Conservation (phyloP, 768 basidiomycete species). For the Candolleomyces efflorescens region DNA sequence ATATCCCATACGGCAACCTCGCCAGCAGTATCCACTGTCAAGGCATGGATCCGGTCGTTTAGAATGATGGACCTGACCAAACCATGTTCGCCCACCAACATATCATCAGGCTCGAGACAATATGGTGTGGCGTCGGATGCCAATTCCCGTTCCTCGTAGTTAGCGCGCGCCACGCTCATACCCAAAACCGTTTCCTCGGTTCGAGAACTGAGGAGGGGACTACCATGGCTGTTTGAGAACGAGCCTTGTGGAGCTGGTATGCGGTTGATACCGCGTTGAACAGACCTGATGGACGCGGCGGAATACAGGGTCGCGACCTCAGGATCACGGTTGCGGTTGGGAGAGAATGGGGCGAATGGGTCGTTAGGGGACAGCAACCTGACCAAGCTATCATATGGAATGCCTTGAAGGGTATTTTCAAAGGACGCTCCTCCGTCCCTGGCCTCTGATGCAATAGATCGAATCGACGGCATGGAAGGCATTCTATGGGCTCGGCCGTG, state of each 20-base stretch:
- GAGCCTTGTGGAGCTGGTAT: slow-evolving; percentile 21
- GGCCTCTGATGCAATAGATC: slow-evolving; percentile 29
- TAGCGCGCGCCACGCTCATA: slow-evolving; percentile 37
- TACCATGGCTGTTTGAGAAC: slow-evolving; percentile 13
- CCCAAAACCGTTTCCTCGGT: slow-evolving; percentile 26
- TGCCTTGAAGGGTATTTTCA: slow-evolving; percentile 44
- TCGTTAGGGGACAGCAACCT: slow-evolving; percentile 66
- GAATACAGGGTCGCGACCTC: slow-evolving; percentile 86
- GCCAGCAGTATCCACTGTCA: slow-evolving; percentile 87
- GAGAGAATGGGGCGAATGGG: slow-evolving; percentile 42
- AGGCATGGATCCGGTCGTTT: slow-evolving; percentile 85
- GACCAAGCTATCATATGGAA: slow-evolving; percentile 70
- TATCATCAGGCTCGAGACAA: slow-evolving; percentile 52
- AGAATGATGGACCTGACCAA: slow-evolving; percentile 78
- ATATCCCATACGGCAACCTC: slow-evolving; percentile 94
- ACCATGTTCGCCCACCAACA: slow-evolving; percentile 75
- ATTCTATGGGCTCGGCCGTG: slow-evolving; percentile 20
- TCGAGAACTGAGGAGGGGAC: slow-evolving; percentile 28
- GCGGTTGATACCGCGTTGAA: slow-evolving; percentile 29
- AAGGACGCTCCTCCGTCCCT: slow-evolving; percentile 22
- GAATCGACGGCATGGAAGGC: slow-evolving; percentile 30
- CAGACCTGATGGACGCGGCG: slow-evolving; percentile 75
- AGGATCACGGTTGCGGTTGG: slow-evolving; percentile 48
- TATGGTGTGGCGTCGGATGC: slow-evolving; percentile 71
- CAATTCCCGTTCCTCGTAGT: slow-evolving; percentile 72